phyloP scores from a whole-genome alignment of 164 flowering plant genomes.

The Tetrastigma voinierianum region DNA sequence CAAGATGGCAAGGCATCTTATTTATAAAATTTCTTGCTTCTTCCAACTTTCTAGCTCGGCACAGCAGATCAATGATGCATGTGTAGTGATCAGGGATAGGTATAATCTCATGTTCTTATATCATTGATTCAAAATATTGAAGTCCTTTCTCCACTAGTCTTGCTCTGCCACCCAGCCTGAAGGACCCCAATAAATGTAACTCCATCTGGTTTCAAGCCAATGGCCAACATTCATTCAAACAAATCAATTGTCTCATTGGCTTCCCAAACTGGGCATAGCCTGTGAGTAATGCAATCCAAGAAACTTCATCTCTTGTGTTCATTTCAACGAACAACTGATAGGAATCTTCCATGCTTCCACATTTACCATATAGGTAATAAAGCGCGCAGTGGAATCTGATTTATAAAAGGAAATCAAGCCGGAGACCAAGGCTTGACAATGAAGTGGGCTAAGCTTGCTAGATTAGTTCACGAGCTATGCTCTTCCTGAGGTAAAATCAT shows the following conservation, averaged over 20 bases:
- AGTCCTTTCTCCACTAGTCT: no score
- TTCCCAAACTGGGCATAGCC: constrained; percentile 85
- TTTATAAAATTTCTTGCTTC: no score
- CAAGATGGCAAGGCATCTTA: no score
- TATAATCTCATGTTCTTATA: constrained; percentile 39
- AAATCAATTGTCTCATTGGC: constrained; percentile 63
- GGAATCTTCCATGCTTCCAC: no score
- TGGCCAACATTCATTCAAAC: constrained; percentile 75
- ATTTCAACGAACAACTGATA: no score
- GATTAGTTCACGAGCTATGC: constrained; percentile 84
- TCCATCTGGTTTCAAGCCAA: no score
- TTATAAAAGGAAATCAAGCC: no score
- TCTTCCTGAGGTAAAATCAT: constrained; percentile 77
- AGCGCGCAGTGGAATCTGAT: no score
- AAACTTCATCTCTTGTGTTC: constrained; percentile 82
- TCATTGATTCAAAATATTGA: no score
- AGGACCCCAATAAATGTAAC: no score
- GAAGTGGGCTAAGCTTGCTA: constrained; percentile 78
- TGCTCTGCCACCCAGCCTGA: no score
- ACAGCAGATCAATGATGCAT: constrained; percentile 80
- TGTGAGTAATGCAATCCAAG: constrained; percentile 84
- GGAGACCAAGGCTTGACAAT: constrained; percentile 60
- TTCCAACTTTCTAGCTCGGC: constrained; percentile 60
- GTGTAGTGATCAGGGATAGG: constrained; percentile 72
- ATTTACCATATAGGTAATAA: no score